Base-by-base conservation (phyloP, 352 stramenopile species). In the Peronospora belbahrii region DNA sequence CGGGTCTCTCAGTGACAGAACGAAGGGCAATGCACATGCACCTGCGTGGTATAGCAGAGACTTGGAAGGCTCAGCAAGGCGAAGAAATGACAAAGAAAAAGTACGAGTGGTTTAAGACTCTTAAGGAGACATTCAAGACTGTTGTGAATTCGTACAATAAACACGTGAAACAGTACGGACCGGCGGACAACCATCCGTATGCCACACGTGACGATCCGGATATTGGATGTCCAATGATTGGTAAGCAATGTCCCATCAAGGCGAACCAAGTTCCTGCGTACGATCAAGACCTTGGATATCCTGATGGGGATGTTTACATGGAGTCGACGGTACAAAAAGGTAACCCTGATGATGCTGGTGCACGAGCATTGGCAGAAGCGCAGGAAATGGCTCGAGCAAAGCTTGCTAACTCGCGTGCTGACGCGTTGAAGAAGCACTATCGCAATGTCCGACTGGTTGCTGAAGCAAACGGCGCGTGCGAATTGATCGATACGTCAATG, bases 1-100 rank as follows among this genome's bases (percentile, higher is more conserved):
- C 85, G 2, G 86, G 88, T 76, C 62, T 97, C 10, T 85, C 85
- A 2, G 74, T 97, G 15, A 95, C 86, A 15, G 88, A 97, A 52
- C 80, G 88, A 24, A 80, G 88, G 38, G 88, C 85, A 1, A 27
- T 97, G 14, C 85, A 97, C 56, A 73, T 88, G 55, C 88, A 97
- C 55, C 52, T 97, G 39, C 68, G 70, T 33, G 67, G 72, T n/a
- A 67, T 95, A 54, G 85, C 83, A 3, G 74, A 90, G 22, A 76
- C 66, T 30, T 97, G 88, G 88, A 88, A 94, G 52, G 49, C 74
- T 27, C 83, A 92, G 37, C 84, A 95, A 55, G 79, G 83, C 24
- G 88, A 97, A 62, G 85, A 94, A 56, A 88, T 97, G 80, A 94
- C 84, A 11, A 93, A 94, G 59, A 76, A 89, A 30, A 96, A 96